Base-by-base conservation (phyloP, 2,329 filamentous ascomycete species). In the Sporothrix inflata region DNA sequence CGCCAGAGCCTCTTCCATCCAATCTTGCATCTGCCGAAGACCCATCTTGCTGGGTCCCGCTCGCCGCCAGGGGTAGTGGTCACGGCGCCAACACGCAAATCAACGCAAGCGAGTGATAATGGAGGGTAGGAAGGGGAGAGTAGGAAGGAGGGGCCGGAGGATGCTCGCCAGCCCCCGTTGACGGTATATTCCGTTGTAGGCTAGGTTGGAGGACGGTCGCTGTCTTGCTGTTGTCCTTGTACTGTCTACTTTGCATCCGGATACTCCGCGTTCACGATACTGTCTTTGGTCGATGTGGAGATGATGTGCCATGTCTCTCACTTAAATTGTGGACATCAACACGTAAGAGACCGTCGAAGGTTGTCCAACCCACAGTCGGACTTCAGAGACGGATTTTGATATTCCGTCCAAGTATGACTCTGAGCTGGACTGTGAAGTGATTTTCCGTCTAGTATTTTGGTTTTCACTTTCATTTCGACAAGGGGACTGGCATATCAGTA, bases 271-370 rank as follows among this genome's bases (percentile, higher is more conserved):
- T 27, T 30, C 12, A 30, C 40, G 60, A 65, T 47, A 47, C 57
- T 40, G 6, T 4, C 14, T 40, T 24, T 45, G 60, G 60, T 65
- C n/a, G 12, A 45, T 34, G 63, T 66, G 63, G 63, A 49, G 24
- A 27, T 49, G 63, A 3, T 34, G 40, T 30, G 24, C 34, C 63
- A n/a, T 30, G 49, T 47, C 45, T 47, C 45, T 66, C 63, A 42
- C 63, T 66, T 34, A 66, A 49, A 66, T 34, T 66, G 63, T 66
- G 63, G 63, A 47, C 60, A 65, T 45, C 57, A 61, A 57, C 53
- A 34, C 14, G 24, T 57, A 34, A 57, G 9, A 19, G 27, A 24
- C 24, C 30, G 24, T 12, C 51, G 19, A 47, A 12, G 49, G 49
- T 34, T 34, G 6, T 34, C 6, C 30, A 34, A 6, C 3, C 30